These are phyloP conservation scores for Thielaviopsis euricoi DNA, from an alignment of 2,329 filamentous ascomycete species.

Conservation along the genomic window DNA sequence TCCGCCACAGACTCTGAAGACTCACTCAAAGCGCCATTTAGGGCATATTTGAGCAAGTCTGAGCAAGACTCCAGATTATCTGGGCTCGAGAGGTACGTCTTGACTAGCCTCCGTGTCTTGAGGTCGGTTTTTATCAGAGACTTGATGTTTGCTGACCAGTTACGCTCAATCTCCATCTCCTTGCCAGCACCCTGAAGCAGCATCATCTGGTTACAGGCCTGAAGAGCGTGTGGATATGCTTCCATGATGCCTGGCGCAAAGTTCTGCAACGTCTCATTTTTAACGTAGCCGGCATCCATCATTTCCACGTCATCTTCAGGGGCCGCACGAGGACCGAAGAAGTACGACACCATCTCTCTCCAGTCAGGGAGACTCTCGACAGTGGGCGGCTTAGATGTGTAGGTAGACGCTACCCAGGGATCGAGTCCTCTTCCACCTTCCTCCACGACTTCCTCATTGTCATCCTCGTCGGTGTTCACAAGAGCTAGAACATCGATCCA, in stretches of 20 bases:
- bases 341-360: constrained; percentile 31
- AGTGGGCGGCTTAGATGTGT: constrained; percentile 23
- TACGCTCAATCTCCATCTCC: constrained; percentile 47
- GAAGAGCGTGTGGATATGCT: constrained; percentile 52
- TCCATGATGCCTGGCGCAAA: constrained; percentile 30
- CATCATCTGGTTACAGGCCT: constrained; percentile 44
- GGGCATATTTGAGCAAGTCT: neutral
- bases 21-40: constrained; percentile 21
- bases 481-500: constrained; percentile 83
- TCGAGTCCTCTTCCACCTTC: constrained; percentile 82
- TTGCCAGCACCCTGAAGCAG: constrained; percentile 30
- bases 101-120: constrained; percentile 42
- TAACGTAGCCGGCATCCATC: constrained; percentile 14
- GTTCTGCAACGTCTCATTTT: constrained; percentile 24
- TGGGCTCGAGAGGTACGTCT: constrained; percentile 30
- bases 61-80: constrained; percentile 16
- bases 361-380: constrained; percentile 28
- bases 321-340: constrained; percentile 25
- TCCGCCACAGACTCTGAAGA: constrained; percentile 35
- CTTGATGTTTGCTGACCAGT: constrained; percentile 73
- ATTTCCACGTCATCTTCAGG: constrained; percentile 20
- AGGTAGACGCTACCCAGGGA: constrained; percentile 35
- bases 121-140: constrained; percentile 55
- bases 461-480: constrained; percentile 56
- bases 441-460: constrained; percentile 42